These are phyloP conservation scores for Phytophthora idaei DNA, from an alignment of 352 stramenopile genomes.

Conservation along the genomic window DNA sequence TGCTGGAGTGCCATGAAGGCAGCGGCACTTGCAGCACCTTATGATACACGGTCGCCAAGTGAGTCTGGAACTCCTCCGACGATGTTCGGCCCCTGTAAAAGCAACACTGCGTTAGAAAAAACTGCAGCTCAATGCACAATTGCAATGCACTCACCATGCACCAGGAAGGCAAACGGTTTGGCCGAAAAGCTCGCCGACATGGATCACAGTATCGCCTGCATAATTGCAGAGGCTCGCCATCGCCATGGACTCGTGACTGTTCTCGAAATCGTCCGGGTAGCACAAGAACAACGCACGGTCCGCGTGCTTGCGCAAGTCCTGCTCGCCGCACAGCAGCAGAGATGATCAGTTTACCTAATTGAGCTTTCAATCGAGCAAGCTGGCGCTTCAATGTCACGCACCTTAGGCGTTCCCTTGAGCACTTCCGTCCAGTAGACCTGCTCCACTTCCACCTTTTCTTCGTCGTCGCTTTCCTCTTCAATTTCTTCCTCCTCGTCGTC, in stretches of 20 bases:
- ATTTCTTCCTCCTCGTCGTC: slow-evolving; percentile 30
- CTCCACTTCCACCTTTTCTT: slow-evolving; percentile 79
- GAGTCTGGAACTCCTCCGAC: slow-evolving; percentile 91
- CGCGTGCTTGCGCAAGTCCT: slow-evolving; percentile 77
- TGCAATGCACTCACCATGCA: slow-evolving; percentile 63
- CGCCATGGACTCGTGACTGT: slow-evolving; percentile 89
- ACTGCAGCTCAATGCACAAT: background rate
- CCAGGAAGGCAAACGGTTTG: slow-evolving; percentile 90
- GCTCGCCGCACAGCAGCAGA: background rate
- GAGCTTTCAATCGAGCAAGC: background rate
- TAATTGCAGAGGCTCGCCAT: slow-evolving; percentile 91
- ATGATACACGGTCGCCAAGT: slow-evolving; percentile 92
- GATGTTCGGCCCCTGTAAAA: slow-evolving; percentile 87
- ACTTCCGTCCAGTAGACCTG: slow-evolving; percentile 89
- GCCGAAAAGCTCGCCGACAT: slow-evolving; percentile 93
- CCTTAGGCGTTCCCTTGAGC: slow-evolving; percentile 73
- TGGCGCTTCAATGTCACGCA: slow-evolving; percentile 13
- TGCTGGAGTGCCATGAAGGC: slow-evolving; percentile 93
- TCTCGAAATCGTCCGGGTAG: slow-evolving; percentile 93
- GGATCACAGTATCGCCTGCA: slow-evolving; percentile 91
- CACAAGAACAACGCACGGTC: slow-evolving; percentile 92
- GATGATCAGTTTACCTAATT: slow-evolving; percentile 6
- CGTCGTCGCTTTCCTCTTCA: slow-evolving; percentile 42
- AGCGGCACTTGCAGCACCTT: slow-evolving; percentile 92
- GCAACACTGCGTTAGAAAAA: slow-evolving; percentile 3